These are phyloP conservation scores for Panus rudis DNA, from an alignment of 768 basidiomycete genomes.

Conservation along the genomic window DNA sequence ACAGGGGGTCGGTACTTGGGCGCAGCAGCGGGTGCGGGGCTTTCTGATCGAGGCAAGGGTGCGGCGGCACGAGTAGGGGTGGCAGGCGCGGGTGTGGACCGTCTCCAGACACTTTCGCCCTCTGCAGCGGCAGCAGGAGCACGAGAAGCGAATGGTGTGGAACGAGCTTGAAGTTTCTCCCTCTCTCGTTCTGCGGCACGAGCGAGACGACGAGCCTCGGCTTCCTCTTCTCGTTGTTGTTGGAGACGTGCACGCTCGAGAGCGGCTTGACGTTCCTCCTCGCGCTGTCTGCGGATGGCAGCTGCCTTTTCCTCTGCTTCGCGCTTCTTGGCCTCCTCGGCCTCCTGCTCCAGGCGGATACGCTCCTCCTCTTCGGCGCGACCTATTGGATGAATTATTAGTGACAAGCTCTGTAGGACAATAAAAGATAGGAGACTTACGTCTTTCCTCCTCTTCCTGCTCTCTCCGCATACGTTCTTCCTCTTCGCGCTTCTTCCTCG, in stretches of 20 bases:
- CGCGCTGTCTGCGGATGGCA: conserved; percentile 46
- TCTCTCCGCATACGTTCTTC: conserved; percentile 42
- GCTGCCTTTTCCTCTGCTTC: conserved; percentile 54
- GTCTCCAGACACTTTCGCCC: neutral
- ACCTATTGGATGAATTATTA: conserved; percentile 32
- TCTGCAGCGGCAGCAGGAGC: conserved; percentile 7
- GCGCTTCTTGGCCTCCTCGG: conserved; percentile 47
- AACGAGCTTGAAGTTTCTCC: neutral
- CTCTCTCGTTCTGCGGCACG: conserved; percentile 26
- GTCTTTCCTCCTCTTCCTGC: conserved; percentile 45
- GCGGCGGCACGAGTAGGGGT: conserved; percentile 21
- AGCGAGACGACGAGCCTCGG: conserved; percentile 36
- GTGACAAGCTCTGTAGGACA: neutral
- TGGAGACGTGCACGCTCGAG: conserved; percentile 52
- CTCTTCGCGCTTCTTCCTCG: conserved; percentile 22
- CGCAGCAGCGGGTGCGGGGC: conserved; percentile 36
- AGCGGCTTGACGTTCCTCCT: conserved; percentile 42
- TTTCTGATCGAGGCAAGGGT: conserved; percentile 43
- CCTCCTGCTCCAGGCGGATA: conserved; percentile 34
- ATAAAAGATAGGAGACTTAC: conserved; percentile 12
- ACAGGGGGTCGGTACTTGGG: conserved; percentile 41
- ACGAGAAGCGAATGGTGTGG: conserved; percentile 14
- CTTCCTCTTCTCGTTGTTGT: conserved; percentile 64
- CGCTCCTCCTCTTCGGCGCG: conserved; percentile 50
- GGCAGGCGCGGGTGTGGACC: conserved; percentile 17